phyloP scores from a whole-genome alignment of 371 early-diverging fungal genomes.

The Zopfochytrium polystomum region DNA sequence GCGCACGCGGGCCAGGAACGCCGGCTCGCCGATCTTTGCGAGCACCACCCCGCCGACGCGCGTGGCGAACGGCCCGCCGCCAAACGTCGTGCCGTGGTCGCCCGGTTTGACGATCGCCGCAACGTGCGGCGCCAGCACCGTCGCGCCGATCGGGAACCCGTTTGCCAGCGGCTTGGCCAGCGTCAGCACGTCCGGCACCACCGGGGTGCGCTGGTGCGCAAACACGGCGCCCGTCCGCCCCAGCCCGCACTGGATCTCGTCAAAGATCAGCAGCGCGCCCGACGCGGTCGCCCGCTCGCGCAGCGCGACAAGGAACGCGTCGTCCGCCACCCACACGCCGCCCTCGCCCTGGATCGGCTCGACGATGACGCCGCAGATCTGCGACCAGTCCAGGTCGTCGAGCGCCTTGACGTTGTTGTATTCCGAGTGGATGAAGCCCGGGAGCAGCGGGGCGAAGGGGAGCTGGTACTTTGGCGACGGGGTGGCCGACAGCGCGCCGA shows the following conservation, averaged over 20 bases:
- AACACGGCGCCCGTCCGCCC: conserved; percentile 90
- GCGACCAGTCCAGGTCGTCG: conserved; percentile 55
- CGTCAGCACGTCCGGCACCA: conserved; percentile 86
- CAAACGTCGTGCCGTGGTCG: conserved; percentile 96
- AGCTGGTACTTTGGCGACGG: conserved; percentile 86
- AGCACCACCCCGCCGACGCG: conserved; percentile 71
- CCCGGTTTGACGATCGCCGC: conserved; percentile 74
- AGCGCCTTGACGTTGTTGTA: conserved; percentile 70
- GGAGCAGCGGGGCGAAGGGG: conserved; percentile 85
- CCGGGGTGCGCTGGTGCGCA: conserved; percentile 69
- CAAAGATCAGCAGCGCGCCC: conserved; percentile 83
- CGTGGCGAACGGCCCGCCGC: conserved; percentile 88
- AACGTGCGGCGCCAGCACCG: conserved; percentile 70
- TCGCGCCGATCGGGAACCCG: conserved; percentile 95
- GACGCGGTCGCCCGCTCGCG: conserved; percentile 76
- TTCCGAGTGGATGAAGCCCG: conserved; percentile 69
- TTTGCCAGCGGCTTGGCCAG: conserved; percentile 94
- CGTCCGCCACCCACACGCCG: conserved; percentile 70
- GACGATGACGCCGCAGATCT: conserved; percentile 80
- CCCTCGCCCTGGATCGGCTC: conserved; percentile 98
- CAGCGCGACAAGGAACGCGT: conserved; percentile 71
- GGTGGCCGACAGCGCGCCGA: conserved; percentile 91
- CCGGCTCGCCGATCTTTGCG: conserved; percentile 62
- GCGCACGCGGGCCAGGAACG: conserved; percentile 65
- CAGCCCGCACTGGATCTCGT: conserved; percentile 96